These are phyloP conservation scores for Rhizoclosmatium globosum DNA, from an alignment of 192 early-diverging fungal species.

Conservation along the genomic window DNA sequence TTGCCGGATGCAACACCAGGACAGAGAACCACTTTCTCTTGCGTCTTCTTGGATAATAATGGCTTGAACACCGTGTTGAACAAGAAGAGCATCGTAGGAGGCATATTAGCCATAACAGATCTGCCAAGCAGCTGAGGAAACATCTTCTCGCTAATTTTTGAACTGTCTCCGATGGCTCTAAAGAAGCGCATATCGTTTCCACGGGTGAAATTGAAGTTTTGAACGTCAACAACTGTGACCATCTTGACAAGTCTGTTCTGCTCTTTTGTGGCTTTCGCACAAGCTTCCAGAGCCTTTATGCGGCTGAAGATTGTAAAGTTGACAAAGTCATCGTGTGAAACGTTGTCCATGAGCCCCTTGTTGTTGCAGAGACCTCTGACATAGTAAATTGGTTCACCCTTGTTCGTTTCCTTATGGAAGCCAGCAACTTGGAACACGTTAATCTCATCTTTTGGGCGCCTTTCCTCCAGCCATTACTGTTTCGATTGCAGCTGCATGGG, in stretches of 20 bases:
- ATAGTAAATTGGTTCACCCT: slow-evolving; percentile 18
- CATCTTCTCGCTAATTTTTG: slow-evolving; percentile 12
- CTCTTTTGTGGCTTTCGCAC: not conserved
- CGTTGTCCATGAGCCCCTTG: slow-evolving; percentile 15
- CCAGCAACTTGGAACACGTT: slow-evolving; percentile 12
- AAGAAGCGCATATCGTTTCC: not conserved
- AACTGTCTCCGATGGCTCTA: not conserved
- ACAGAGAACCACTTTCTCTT: not conserved
- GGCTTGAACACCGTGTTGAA: slow-evolving; percentile 13
- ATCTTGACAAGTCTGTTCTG: not conserved
- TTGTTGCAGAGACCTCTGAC: slow-evolving; percentile 22
- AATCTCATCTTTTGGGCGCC: not conserved
- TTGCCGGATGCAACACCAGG: slow-evolving; percentile 15
- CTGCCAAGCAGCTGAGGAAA: slow-evolving; percentile 2
- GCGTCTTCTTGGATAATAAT: slow-evolving; percentile 20
- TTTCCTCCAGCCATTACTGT: slow-evolving; percentile 1
- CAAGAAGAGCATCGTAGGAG: not conserved
- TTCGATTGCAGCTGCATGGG: not conserved
- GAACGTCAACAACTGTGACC: not conserved
- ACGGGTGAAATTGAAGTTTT: not conserved
- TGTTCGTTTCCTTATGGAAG: slow-evolving; percentile 3
- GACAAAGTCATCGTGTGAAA: slow-evolving; percentile 1
- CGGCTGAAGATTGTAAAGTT: slow-evolving; percentile 6
- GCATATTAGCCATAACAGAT: not conserved
- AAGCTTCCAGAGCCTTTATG: not conserved